A percentile compares a stretch with the other conserved stretches of the same genome.
Evolutionary conservation across 306 rosid genomes (phyloP).

Genomic region (Prunus davidiana): DNA sequence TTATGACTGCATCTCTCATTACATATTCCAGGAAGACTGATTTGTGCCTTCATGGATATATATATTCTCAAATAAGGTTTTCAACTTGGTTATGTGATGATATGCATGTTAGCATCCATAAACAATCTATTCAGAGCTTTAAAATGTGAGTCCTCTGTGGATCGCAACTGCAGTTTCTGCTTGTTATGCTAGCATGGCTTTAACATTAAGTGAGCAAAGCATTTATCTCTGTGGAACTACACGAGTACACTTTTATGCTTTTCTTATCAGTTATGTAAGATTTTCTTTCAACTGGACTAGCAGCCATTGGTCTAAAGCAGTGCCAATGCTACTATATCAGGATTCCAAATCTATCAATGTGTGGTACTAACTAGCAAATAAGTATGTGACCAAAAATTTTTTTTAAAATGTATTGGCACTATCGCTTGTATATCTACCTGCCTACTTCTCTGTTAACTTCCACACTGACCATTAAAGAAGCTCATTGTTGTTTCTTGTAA

Average conservation of each 20-base stretch:
- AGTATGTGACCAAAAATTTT: no score
- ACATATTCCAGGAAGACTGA: conserved; percentile 11
- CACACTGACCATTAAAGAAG: not conserved
- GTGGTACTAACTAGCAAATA: no score
- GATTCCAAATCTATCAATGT: no score
- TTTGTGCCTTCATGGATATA: conserved; percentile 2
- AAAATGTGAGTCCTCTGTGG: not conserved
- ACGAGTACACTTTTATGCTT: no score
- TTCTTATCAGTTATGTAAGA: no score
- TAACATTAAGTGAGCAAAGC: no score
- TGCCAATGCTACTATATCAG: no score
- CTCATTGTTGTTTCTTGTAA: not conserved
- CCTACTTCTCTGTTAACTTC: not conserved
- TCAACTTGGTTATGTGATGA: conserved; percentile 15
- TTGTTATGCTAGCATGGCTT: no score
- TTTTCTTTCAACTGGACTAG: no score
- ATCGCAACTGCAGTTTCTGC: not conserved
- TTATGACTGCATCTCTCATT: not conserved
- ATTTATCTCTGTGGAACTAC: no score
- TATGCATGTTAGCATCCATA: not conserved
- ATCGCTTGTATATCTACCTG: not conserved
- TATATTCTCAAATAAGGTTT: not conserved
- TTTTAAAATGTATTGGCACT: no score
- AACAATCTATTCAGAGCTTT: not conserved
- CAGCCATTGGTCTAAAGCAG: no score